These are phyloP conservation scores for Lecanicillium sp. DNA, from an alignment of 2,329 filamentous ascomycete genomes.

Conservation along the genomic window DNA sequence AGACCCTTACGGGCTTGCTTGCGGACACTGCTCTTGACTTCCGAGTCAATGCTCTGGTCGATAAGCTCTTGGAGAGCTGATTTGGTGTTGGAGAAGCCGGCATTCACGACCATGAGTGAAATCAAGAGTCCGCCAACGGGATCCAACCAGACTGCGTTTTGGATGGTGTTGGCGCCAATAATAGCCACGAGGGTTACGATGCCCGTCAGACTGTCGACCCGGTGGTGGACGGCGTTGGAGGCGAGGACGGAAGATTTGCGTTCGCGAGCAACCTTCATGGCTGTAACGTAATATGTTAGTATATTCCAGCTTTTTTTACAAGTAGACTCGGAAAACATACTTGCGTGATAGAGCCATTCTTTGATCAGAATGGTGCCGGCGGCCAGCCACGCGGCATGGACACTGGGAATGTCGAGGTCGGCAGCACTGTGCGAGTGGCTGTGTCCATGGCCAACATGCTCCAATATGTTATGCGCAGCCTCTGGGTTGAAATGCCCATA, in stretches of 20 bases:
- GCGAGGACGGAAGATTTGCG: conserved; percentile 93
- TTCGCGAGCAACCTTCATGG: conserved; percentile 90
- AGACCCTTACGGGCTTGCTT: conserved; percentile 56
- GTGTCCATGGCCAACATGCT: conserved; percentile 56
- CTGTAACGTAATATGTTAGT: conserved; percentile 35
- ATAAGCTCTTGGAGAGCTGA: conserved; percentile 79
- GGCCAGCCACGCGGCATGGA: conserved; percentile 93
- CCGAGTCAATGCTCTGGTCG: conserved; percentile 81
- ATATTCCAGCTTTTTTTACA: conserved; percentile 2
- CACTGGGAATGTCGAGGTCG: conserved; percentile 56
- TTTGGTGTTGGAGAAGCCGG: conserved; percentile 78
- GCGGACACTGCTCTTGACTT: conserved; percentile 65
- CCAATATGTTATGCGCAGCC: conserved; percentile 53
- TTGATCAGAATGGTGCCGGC: conserved; percentile 85
- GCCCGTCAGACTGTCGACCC: conserved; percentile 89
- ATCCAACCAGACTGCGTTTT: conserved; percentile 85
- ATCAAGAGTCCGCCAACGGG: conserved; percentile 89
- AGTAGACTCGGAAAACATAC: conserved; percentile 45
- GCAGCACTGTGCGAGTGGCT: conserved; percentile 43
- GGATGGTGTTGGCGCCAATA: conserved; percentile 76
- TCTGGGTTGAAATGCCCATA: conserved; percentile 68
- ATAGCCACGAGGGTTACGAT: conserved; percentile 89
- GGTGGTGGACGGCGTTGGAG: conserved; percentile 93
- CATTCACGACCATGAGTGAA: conserved; percentile 85
- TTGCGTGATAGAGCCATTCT: conserved; percentile 94